Conservation (phyloP, 1,284 basidiomycete genomes). For the Ustilago shanxiensis region DNA sequence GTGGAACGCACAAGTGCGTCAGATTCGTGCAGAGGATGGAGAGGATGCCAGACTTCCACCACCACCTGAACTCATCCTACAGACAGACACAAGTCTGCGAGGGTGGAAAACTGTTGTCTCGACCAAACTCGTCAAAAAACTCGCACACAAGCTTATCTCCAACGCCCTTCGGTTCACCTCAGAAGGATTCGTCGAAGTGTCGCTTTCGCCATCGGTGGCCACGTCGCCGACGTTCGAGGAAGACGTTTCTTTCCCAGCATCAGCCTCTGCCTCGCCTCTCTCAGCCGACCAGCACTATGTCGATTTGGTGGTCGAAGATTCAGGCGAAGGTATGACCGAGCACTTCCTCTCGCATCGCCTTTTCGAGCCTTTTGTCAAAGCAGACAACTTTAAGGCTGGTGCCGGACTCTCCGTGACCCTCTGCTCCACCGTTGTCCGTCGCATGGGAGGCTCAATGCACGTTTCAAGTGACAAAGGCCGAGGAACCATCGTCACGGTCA, state of each 20-base stretch:
- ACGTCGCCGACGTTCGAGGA: constrained; percentile 11
- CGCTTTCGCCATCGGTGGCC: constrained; percentile 35
- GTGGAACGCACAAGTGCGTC: constrained; percentile 46
- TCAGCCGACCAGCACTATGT: constrained; percentile 21
- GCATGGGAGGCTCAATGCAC: constrained; percentile 54
- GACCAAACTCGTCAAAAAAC: constrained; percentile 27
- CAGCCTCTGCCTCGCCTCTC: neutral
- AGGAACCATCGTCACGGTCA: constrained; percentile 53
- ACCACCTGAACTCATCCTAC: constrained; percentile 55
- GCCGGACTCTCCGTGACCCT: constrained; percentile 49
- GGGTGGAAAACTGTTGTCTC: constrained; percentile 50
- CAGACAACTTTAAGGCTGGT: constrained; percentile 50
- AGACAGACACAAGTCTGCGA: constrained; percentile 48
- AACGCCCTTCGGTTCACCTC: constrained; percentile 56
- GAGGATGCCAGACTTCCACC: constrained; percentile 54
- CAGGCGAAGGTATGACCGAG: constrained; percentile 57
- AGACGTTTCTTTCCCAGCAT: constrained; percentile 12
- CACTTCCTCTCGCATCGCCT: constrained; percentile 51
- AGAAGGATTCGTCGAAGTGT: constrained; percentile 54
- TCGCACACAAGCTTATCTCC: constrained; percentile 54
- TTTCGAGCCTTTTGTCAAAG: constrained; percentile 58
- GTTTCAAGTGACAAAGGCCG: constrained; percentile 51
- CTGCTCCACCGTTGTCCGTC: constrained; percentile 43
- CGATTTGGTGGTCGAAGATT: constrained; percentile 52
- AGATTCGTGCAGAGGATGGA: constrained; percentile 51